These are phyloP conservation scores for Carex myosuroides DNA, from an alignment of 176 grass and related monocot species.

Conservation along the genomic window DNA sequence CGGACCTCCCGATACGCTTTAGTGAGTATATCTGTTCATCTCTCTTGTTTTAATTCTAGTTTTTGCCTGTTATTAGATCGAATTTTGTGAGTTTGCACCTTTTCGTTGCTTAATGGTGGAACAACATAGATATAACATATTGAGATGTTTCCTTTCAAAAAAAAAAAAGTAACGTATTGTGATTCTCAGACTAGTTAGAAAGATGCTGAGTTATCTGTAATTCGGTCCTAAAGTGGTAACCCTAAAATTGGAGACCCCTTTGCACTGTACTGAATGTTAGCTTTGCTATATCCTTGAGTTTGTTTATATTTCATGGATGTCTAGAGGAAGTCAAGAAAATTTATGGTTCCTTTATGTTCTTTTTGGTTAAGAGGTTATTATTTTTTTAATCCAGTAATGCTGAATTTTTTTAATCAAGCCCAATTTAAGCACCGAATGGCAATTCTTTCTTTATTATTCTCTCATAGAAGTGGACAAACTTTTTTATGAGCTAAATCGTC, in stretches of 20 bases:
- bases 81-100: neutral
- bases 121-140: neutral
- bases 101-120: neutral
- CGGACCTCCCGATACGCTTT: conserved; percentile 84
- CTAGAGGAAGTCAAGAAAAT: no score
- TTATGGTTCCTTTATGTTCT: no score
- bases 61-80: neutral
- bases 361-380: no score
- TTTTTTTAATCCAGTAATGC: no score
- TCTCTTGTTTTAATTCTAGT: neutral
- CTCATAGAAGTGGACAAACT: no score
- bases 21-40: conserved; percentile 58
- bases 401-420: no score
- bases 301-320: no score
- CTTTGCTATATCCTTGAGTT: no score
- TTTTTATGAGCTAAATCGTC: no score
- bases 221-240: neutral
- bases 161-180: neutral
- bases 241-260: neutral
- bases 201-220: neutral
- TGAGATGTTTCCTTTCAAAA: neutral
- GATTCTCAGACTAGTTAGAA: neutral
- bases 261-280: neutral
- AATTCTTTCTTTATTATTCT: no score
- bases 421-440: no score